Evolutionary conservation across 257 asterid genomes (phyloP), one percentile per base, ranked within the genome.

Genomic region (Jacaranda mimosifolia): DNA sequence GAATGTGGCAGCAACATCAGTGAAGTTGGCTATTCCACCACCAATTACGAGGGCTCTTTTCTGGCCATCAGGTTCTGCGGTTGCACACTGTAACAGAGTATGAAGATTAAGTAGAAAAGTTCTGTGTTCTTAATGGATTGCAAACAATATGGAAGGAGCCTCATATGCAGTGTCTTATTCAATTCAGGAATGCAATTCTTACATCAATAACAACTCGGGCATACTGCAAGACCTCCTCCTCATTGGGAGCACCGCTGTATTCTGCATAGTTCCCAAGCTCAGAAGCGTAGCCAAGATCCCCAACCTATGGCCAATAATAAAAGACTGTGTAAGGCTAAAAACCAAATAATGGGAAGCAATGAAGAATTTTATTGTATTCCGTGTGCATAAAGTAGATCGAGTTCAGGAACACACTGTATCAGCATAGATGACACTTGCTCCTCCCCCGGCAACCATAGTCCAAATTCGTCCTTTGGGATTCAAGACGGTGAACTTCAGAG

Each of bases 391-490:
- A 59, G 51, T 72, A 70, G 19, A n/a, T 12, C 21, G 45, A 78
- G 82, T 70, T 7, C 38, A 83, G 79, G 72, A 83, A 81, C 89
- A 7, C 49, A 94, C 97, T 0, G 98, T 94, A 79, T 94, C 97
- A 0, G 98, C 97, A 48, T 94, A 94, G 76, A 94, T 94, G 78
- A 94, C 98, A 81, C 97, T 94, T 70, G 98, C 98, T 46, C 98
- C 98, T 75, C 98, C 98, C 66, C 98, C 98, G 75, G 98, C 98
- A 62, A 94, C 97, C 98, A 92, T 92, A 13, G 98, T 94, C 98
- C 98, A 92, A 78, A 94, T 94, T 67, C 98, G 84, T 52, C 98
- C 98, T 85, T 84, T 89, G 36, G 97, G 97, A 88, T 94, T 94
- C 92, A 94, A 85, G 70, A 94, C 96, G 0, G 97, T 94, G 92